These are phyloP conservation scores for Mrakia blollopis DNA, from an alignment of 768 basidiomycete species.

Conservation along the genomic window DNA sequence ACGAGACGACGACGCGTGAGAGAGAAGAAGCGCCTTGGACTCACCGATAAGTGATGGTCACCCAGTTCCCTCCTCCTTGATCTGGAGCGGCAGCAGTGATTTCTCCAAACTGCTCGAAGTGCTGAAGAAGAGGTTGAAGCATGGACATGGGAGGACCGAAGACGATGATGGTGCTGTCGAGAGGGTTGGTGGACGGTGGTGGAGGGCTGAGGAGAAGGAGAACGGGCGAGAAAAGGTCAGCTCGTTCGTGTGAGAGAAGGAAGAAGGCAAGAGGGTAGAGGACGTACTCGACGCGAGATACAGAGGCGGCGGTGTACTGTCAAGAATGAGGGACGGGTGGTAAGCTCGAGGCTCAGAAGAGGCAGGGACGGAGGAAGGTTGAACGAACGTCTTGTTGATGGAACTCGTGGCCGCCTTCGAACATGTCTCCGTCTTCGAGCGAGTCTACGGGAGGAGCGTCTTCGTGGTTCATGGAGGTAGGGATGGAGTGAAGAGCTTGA, in stretches of 20 bases:
- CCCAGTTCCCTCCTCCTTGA: slow-evolving; percentile 69
- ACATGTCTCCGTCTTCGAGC: slow-evolving; percentile 21
- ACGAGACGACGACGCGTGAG: neutral
- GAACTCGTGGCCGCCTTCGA: slow-evolving; percentile 1
- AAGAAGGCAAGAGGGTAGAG: neutral
- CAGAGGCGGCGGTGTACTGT: neutral
- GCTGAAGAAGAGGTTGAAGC: slow-evolving; percentile 51
- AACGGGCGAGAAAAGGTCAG: neutral
- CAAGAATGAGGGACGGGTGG: neutral
- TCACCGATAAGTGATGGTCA: slow-evolving; percentile 70
- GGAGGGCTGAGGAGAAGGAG: neutral
- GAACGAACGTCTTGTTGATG: slow-evolving; percentile 13
- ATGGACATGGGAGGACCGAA: slow-evolving; percentile 85
- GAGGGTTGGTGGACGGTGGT: neutral
- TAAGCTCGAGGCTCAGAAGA: neutral
- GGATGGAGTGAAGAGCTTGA: neutral
- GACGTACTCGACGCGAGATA: slow-evolving; percentile 9
- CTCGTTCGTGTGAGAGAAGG: neutral
- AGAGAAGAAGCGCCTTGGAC: neutral
- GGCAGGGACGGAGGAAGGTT: neutral
- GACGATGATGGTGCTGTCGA: slow-evolving; percentile 53
- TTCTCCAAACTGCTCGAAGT: slow-evolving; percentile 53
- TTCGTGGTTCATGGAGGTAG: slow-evolving; percentile 10
- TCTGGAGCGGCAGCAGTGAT: slow-evolving; percentile 64
- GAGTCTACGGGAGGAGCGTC: slow-evolving; percentile 22